These are phyloP conservation scores for Bidens hawaiensis DNA, from an alignment of 140 eudicot species.

Conservation along the genomic window DNA sequence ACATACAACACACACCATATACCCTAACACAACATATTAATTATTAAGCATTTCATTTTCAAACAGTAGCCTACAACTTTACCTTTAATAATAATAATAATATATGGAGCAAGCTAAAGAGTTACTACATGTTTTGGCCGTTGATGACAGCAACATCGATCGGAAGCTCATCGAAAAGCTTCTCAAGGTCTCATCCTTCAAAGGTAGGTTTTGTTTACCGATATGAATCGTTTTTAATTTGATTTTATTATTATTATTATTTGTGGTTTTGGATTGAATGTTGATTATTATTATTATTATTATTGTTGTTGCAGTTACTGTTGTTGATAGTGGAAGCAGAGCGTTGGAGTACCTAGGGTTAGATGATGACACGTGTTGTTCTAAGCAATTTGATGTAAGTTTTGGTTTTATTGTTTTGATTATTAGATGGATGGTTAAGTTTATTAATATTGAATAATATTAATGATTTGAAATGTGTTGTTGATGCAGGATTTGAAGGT, in stretches of 20 bases:
- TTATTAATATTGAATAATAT: no score
- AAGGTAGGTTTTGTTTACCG: constrained; percentile 42
- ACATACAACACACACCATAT: neutral
- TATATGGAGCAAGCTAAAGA: constrained; percentile 17
- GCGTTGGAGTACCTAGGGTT: constrained; percentile 78
- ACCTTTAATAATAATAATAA: no score
- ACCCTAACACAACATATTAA: no score
- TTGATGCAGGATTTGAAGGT: constrained; percentile 69
- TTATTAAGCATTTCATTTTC: no score
- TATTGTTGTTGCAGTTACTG: constrained; percentile 65
- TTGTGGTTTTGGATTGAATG: neutral
- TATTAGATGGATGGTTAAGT: no score
- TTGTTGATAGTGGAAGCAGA: constrained; percentile 90
- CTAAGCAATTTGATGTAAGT: constrained; percentile 54
- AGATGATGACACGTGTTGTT: constrained; percentile 47
- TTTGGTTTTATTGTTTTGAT: no score
- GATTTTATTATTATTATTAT: no score
- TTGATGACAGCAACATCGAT: constrained; percentile 81
- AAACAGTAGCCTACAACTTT: no score
- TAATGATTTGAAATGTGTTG: no score
- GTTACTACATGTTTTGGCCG: constrained; percentile 81
- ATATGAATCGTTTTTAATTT: no score
- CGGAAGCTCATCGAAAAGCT: constrained; percentile 77
- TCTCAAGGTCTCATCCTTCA: constrained; percentile 71
- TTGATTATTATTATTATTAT: constrained; percentile 4